Conservation (phyloP, 768 basidiomycete species). For the Suillus ampliporus region DNA sequence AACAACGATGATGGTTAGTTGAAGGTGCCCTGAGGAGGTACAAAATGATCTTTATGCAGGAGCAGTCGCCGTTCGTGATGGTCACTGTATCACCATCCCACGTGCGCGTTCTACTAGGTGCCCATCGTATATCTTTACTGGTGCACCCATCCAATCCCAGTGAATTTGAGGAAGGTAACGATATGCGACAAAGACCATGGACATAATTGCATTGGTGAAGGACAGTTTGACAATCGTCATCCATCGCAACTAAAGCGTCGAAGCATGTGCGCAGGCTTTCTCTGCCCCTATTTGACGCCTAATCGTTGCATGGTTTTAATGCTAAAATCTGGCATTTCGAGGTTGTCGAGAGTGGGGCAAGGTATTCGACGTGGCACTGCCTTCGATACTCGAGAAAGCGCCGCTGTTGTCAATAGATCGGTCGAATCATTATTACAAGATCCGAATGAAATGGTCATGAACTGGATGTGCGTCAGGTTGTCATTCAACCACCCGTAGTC, state of each 20-base stretch:
- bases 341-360: neutral
- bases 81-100: neutral
- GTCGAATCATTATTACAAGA: neutral
- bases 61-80: neutral
- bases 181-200: neutral
- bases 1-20: neutral
- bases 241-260: neutral
- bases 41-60: neutral
- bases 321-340: no score
- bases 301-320: no score
- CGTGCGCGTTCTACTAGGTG: no score
- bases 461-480: neutral
- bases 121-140: neutral
- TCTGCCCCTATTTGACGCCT: no score
- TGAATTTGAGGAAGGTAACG: neutral
- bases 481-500: neutral
- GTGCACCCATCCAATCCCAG: neutral
- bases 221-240: neutral
- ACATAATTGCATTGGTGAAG: neutral
- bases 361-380: conserved; percentile 3
- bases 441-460: neutral
- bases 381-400: neutral
- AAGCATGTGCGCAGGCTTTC: neutral
- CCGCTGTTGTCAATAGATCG: neutral
- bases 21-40: neutral